phyloP scores from a whole-genome alignment of 1,284 basidiomycete genomes.

The Tetrapyrgos nigripes region DNA sequence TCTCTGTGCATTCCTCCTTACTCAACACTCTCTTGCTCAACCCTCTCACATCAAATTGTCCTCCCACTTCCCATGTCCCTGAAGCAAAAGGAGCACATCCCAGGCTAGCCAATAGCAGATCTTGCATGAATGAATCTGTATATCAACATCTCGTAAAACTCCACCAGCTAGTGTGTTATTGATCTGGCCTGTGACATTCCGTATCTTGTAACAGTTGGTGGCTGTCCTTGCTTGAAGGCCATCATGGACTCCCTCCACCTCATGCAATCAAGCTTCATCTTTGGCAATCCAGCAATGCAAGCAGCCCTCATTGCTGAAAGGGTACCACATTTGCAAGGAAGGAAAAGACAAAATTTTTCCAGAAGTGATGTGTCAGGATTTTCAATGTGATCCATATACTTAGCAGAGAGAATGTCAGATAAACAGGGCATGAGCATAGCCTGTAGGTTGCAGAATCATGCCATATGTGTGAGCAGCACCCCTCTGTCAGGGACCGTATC shows the following conservation, averaged over 20 bases:
- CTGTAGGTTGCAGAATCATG: not conserved
- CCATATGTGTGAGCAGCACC: not conserved
- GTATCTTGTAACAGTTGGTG: not conserved
- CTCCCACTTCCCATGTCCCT: slow-evolving; percentile 15
- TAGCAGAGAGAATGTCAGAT: not conserved
- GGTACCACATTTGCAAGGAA: not conserved
- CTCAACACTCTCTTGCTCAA: slow-evolving; percentile 12
- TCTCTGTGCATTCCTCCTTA: slow-evolving; percentile 4
- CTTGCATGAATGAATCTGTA: not conserved
- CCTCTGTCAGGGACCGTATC: no score
- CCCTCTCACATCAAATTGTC: slow-evolving; percentile 9
- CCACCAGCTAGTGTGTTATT: slow-evolving; percentile 1
- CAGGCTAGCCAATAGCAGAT: slow-evolving; percentile 7
- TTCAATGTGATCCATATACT: not conserved
- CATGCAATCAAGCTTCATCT: not conserved
- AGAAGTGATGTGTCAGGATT: not conserved
- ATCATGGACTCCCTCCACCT: not conserved
- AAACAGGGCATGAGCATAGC: not conserved
- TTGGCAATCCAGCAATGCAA: not conserved
- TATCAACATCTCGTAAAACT: slow-evolving; percentile 5
- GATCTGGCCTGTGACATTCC: slow-evolving; percentile 2
- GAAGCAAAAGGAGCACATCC: not conserved
- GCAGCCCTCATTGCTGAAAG: no score
- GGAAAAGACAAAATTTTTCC: not conserved
- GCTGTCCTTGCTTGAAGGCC: slow-evolving; percentile 2